A percentile compares a stretch with the other conserved stretches of the same genome.
phyloP scores from a whole-genome alignment of 768 basidiomycete species.

The Pluteus cervinus region DNA sequence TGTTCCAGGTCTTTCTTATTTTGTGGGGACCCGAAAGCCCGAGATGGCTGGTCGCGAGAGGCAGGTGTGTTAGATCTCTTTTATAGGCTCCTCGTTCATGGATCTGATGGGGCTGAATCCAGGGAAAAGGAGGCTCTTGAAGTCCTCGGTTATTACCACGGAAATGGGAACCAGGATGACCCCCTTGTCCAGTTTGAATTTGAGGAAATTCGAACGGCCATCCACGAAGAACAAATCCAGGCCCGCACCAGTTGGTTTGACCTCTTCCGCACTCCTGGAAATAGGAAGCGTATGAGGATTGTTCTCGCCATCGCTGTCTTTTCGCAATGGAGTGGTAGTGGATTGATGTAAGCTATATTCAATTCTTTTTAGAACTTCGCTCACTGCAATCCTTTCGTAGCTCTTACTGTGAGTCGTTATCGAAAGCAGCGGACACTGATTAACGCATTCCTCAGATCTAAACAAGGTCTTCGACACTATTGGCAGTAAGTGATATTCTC shows the following conservation, averaged over 20 bases:
- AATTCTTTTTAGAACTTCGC: neutral
- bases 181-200: slow-evolving; percentile 57
- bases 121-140: slow-evolving; percentile 40
- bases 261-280: slow-evolving; percentile 44
- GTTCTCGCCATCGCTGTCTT: slow-evolving; percentile 55
- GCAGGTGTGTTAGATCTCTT: slow-evolving; percentile 19
- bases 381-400: slow-evolving; percentile 10
- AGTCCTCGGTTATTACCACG: slow-evolving; percentile 52
- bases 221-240: slow-evolving; percentile 34
- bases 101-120: neutral
- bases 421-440: neutral
- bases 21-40: slow-evolving; percentile 69
- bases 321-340: slow-evolving; percentile 54
- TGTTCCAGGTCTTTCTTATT: slow-evolving; percentile 53
- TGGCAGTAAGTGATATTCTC: slow-evolving; percentile 18
- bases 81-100: too few relatives aligned
- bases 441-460: slow-evolving; percentile 26
- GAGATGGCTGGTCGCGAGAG: slow-evolving; percentile 65
- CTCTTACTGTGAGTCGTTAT: slow-evolving; percentile 38
- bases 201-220: slow-evolving; percentile 58
- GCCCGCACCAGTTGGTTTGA: slow-evolving; percentile 36
- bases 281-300: slow-evolving; percentile 48
- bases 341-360: slow-evolving; percentile 32
- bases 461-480: slow-evolving; percentile 48
- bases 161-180: slow-evolving; percentile 44